Base-by-base conservation (phyloP, 352 stramenopile genomes). In the Globisporangium irregulare region DNA sequence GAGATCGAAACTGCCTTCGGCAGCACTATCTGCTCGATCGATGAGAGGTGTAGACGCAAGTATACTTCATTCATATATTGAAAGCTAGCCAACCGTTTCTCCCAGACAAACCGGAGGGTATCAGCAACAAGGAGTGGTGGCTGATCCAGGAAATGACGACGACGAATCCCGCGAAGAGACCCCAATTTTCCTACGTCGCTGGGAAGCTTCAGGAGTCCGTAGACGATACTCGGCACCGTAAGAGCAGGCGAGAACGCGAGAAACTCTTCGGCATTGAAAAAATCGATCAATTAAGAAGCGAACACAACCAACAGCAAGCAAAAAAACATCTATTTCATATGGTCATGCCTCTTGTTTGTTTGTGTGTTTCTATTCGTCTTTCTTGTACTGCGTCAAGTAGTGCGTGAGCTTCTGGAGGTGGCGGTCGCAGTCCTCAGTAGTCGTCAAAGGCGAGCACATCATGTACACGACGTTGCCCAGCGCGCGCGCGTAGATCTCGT, bases 401-500 rank as follows among this genome's bases (percentile, higher is more conserved):
- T 67, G 55, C 27, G 71, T 84, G 46, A 93, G 67, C 9, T 67
- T 80, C 5, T 66, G 51, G 22, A 94, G 78, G 60, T 91, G 89
- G 54, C 79, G 79, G 63, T 72, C 73, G 66, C 86, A 94, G 55
- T 91, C 82, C 48, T 74, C 71, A 48, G 78, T 73, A 4, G 84
- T 86, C 27, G 84, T 94, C 0, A 95, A 71, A 0, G 87, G 87
- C 8, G 87, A 94, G 70, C 84, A 92, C 86, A 95, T 95, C 65
- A 95, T 73, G 72, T 95, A 95, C 46, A 95, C 61, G 61, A 94
- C 86, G 64, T 94, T 95, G 32, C 87, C 87, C 0, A 95, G 75
- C 14, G 87, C 80, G 46, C 87, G 87, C 57, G 87, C 87, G 66
- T 95, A 94, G 34, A 95, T 77, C 58, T 84, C 78, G 60, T 91